Percentiles rank a stretch among this genome's conserved stretches.
Conservation (phyloP, 2,329 filamentous ascomycete species). For the Fusarium piperis region DNA sequence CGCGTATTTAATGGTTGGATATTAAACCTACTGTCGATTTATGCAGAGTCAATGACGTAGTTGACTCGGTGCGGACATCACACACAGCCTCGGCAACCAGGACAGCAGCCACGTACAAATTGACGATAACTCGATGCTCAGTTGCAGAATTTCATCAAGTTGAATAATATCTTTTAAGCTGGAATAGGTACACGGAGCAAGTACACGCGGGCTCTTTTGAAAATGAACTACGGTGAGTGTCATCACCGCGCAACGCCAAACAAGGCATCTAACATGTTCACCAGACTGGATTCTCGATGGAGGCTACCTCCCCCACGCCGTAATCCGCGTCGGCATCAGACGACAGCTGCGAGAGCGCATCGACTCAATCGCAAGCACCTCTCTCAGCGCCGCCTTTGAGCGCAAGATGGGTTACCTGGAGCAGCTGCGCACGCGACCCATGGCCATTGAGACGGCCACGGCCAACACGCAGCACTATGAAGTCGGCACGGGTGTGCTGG, state of each 20-base stretch:
- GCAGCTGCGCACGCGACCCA: slow-evolving; percentile 66
- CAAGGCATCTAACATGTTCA: not conserved
- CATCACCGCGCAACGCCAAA: not conserved
- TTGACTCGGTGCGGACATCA: slow-evolving; percentile 7
- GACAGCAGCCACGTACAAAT: not conserved
- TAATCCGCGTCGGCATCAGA: slow-evolving; percentile 73
- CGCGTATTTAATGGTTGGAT: not conserved
- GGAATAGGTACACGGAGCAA: not conserved
- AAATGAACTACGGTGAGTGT: slow-evolving; percentile 27
- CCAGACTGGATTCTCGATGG: slow-evolving; percentile 69
- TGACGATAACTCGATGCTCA: not conserved
- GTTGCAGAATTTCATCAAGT: not conserved
- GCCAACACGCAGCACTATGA: slow-evolving; percentile 80
- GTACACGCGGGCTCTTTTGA: not conserved
- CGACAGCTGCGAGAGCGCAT: slow-evolving; percentile 72
- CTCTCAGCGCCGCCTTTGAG: slow-evolving; percentile 62
- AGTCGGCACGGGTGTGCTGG: slow-evolving; percentile 72
- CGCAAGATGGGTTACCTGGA: slow-evolving; percentile 73
- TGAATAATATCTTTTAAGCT: not conserved
- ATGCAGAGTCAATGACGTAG: not conserved
- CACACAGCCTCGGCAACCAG: not conserved
- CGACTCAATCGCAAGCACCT: slow-evolving; percentile 61
- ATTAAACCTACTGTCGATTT: not conserved
- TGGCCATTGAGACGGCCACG: slow-evolving; percentile 72
- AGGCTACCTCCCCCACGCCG: slow-evolving; percentile 69